Evolutionary conservation across 169 alveolate species (phyloP), one percentile per base, ranked within the genome.

Genomic region (Cryptosporidium baileyi): DNA sequence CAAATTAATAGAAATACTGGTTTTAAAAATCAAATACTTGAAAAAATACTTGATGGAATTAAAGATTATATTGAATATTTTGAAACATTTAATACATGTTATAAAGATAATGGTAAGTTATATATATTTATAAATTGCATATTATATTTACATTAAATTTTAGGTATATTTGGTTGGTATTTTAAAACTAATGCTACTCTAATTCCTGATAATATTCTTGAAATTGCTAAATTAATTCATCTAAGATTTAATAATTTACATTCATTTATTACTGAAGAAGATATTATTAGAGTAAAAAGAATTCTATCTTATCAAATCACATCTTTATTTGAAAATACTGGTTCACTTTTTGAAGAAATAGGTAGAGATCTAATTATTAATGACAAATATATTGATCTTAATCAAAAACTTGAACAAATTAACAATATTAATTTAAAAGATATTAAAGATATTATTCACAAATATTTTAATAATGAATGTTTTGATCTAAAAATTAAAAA

Each of bases 41-140:
- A 62, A 49, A 65, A 40, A 15, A 40, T 89, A 36, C 45, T 90
- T 89, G 17, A 8, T 28, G 80, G 60, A 17, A 47, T 51, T 65
- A 51, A 65, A 13, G 61, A 44, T 32, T 30, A 60, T 19, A 95
- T 96, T 28, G 96, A 94, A 43, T 82, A 82, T 34, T 94, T 91
- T 82, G 91, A 93, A 34, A 93, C 96, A 5, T 94, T 94, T 80
- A 94, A 94, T 67, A 94, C 96, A 1, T 91, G 95, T 67, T 97
- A 96, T 91, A 92, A 94, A 51, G 98, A 97, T 82, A 95, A 98
- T 40, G 99, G 98, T 24, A 81, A 96, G 38, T 96, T 95, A 88
- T 98, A 98, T 7, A 89, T 89, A 80, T 91, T 19, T 47, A 17
- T 28, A 0, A 5, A 1, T 30, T 57, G 26, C 3, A 6, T 11